Percentiles rank a stretch among this genome's conserved stretches.
Evolutionary conservation across 176 grass and related monocot species (phyloP).

Genomic region (Areca catechu): DNA sequence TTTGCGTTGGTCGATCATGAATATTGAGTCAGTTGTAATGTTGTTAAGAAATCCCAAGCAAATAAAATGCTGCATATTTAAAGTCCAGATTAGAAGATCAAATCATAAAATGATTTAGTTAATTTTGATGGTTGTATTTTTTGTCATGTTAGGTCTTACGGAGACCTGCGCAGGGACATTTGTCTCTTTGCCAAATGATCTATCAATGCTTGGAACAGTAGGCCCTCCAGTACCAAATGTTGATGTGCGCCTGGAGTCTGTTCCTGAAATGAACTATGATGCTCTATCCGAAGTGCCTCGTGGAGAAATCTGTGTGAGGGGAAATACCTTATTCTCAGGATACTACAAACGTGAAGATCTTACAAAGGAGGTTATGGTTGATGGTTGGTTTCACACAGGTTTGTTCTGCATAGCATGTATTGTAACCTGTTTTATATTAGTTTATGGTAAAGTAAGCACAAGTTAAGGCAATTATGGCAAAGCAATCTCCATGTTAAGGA

Average conservation of each 20-base stretch:
- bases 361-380: slow-evolving; percentile 61
- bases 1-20: too few relatives aligned
- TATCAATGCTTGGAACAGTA: slow-evolving; percentile 74
- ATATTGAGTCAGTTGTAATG: too few relatives aligned
- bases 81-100: slow-evolving; percentile 7
- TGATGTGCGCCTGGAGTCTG: slow-evolving; percentile 57
- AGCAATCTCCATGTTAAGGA: too few relatives aligned
- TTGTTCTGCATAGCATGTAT: neutral
- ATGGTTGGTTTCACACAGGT: slow-evolving; percentile 96
- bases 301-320: slow-evolving; percentile 76
- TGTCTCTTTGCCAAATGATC: slow-evolving; percentile 62
- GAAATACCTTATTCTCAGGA: slow-evolving; percentile 71
- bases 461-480: too few relatives aligned
- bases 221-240: slow-evolving; percentile 80
- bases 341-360: slow-evolving; percentile 81
- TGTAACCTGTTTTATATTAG: too few relatives aligned
- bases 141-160: slow-evolving; percentile 44
- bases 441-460: too few relatives aligned
- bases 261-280: slow-evolving; percentile 79
- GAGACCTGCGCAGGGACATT: slow-evolving; percentile 79
- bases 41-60: too few relatives aligned
- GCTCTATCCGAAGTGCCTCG: slow-evolving; percentile 48
- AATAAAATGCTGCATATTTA: neutral
- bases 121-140: slow-evolving; percentile 3
- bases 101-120: neutral